Conservation (phyloP, 306 rosid genomes). For the Abrus pulchellus region DNA sequence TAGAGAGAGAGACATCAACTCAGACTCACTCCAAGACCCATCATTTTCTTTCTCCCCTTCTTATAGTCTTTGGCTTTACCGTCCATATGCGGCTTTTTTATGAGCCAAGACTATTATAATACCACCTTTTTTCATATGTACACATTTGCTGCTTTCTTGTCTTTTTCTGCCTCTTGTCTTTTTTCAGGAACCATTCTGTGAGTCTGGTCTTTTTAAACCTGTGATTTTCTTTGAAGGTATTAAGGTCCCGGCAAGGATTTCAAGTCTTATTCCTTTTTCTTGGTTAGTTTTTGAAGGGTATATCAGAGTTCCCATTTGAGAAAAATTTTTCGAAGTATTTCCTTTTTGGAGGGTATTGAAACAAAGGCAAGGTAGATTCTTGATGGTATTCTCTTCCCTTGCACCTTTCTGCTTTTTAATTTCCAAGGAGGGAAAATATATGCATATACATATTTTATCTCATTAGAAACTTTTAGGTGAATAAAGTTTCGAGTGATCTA, state of each 20-base stretch:
- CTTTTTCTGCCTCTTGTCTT: slow-evolving; percentile 55
- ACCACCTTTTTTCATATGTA: slow-evolving; percentile 13
- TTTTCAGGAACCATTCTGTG: slow-evolving; percentile 57
- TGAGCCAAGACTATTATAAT: slow-evolving; percentile 39
- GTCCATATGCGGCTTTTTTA: slow-evolving; percentile 34
- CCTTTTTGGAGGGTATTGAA: slow-evolving; percentile 59
- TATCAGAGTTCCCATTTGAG: slow-evolving; percentile 57
- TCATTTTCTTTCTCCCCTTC: slow-evolving; percentile 51
- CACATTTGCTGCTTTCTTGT: slow-evolving; percentile 52
- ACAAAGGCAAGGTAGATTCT: slow-evolving; percentile 74
- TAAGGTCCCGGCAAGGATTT: slow-evolving; percentile 42
- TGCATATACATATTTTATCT: slow-evolving; percentile 36
- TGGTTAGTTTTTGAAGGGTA: slow-evolving; percentile 54
- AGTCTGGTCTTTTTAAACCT: slow-evolving; percentile 58
- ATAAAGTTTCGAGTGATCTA: slow-evolving; percentile 12
- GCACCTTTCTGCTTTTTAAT: slow-evolving; percentile 63
- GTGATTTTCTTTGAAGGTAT: slow-evolving; percentile 69
- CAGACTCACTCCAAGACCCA: slow-evolving; percentile 61
- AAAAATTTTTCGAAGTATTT: slow-evolving; percentile 32
- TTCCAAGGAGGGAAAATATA: slow-evolving; percentile 53
- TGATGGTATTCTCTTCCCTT: slow-evolving; percentile 64
- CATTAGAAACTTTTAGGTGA: slow-evolving; percentile 26
- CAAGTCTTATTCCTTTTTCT: slow-evolving; percentile 53
- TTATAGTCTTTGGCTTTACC: slow-evolving; percentile 1
- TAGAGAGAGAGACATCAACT: slow-evolving; percentile 42